Conservation (phyloP, 78 protist species). For the Monocercomonoides exilis region DNA sequence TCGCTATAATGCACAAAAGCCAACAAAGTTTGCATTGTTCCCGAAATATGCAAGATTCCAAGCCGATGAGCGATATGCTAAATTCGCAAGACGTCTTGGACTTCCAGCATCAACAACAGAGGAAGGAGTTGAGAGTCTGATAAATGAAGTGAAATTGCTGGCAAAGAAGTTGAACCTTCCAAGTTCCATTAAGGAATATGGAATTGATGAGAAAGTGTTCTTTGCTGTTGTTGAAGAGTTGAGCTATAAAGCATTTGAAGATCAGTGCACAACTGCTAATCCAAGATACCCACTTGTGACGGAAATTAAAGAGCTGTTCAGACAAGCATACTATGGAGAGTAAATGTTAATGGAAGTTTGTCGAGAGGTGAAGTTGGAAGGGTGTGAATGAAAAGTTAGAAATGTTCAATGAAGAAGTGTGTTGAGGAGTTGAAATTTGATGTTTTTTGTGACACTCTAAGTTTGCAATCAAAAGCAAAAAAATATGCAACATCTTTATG, state of each 20-base stretch:
- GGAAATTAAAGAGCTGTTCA: neutral
- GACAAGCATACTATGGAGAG: neutral
- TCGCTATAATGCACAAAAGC: slow-evolving; percentile 14
- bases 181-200: slow-evolving; percentile 17
- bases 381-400: too few relatives aligned
- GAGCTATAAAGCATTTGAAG: slow-evolving; percentile 34
- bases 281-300: slow-evolving; percentile 38
- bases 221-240: neutral
- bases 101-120: neutral
- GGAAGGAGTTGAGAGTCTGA: neutral
- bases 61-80: slow-evolving; percentile 19
- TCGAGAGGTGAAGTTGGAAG: too few relatives aligned
- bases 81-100: slow-evolving; percentile 8
- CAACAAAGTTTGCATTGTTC: slow-evolving; percentile 21
- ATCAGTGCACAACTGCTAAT: slow-evolving; percentile 40
- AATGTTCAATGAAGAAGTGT: too few relatives aligned
- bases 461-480: too few relatives aligned
- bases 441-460: too few relatives aligned
- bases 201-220: neutral
- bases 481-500: too few relatives aligned
- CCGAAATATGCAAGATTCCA: slow-evolving; percentile 14
- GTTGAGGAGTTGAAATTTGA: too few relatives aligned
- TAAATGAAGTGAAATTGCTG: neutral
- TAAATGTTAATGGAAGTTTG: too few relatives aligned
- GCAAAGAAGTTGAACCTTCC: neutral